Base-by-base conservation (phyloP, 805 yeast species). In the Candida pseudofarinosa region DNA sequence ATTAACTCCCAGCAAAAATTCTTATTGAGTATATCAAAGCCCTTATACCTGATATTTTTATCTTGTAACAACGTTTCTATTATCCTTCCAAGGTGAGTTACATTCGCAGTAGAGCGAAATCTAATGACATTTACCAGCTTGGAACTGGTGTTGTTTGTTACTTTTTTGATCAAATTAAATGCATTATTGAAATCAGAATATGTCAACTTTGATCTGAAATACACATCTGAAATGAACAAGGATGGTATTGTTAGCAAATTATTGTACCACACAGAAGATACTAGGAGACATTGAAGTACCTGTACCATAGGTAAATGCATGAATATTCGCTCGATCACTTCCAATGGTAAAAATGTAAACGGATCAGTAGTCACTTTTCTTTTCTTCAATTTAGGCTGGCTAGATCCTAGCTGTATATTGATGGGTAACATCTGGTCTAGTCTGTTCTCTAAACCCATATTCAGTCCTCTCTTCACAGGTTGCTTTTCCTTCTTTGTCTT, bases 261-360 rank as follows among this genome's bases (percentile, higher is more conserved):
- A 5, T 39, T 14, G 43, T 68, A 62, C 75, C 75, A 70, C 13
- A 26, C 32, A 42, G 50, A 59, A 37, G 62, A 55, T 30, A 70
- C 74, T 20, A 57, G 43, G 43, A 58, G 73, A 36, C 67, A 63
- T 5, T 43, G 33, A 7, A 66, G 52, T 3, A 65, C 23, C 4
- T 44, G 39, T 15, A 48, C 53, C 4, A 62, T 40, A 1, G 61
- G 46, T 4, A 67, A 42, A 3, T 45, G 32, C 12, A 34, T 4
- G 44, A 67, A 68, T 1, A 70, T 54, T 2, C 40, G 8, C 20
- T 55, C 59, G 3, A 69, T 48, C 2, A 68, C 37, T 30, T 70
- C 74, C 2, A 41, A 26, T 0, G 71, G 66, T 1, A 69, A 46
- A n/a, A 44, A 41, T 1, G 19, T 26, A 33, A 69, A 50, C 2